Conservation (phyloP, 768 basidiomycete species). For the Phanerochaete sordida region DNA sequence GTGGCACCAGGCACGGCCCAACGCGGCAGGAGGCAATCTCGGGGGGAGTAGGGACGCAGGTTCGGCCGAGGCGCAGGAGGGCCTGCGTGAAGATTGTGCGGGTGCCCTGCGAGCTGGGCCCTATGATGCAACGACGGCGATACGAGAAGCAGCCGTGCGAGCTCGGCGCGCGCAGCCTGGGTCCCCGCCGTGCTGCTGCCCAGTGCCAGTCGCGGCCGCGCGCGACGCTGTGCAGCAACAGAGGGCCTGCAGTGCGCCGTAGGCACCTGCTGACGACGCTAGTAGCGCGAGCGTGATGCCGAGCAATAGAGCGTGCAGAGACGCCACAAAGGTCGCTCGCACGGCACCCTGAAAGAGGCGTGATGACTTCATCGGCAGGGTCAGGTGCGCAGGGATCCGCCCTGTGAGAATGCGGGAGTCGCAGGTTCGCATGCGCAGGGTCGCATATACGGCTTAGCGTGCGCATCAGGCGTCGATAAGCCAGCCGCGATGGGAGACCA, state of each 20-base stretch:
- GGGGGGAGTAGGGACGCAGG: not conserved
- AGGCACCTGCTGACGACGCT: too few species aligned
- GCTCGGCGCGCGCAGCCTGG: not conserved
- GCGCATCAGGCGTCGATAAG: not conserved
- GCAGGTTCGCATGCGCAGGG: not conserved
- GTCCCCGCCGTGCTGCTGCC: too few species aligned
- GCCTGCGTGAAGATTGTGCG: not conserved
- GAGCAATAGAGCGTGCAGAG: not conserved
- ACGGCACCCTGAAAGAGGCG: not conserved
- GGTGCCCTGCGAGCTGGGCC: not conserved
- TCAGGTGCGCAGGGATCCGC: not conserved
- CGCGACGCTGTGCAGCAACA: too few species aligned
- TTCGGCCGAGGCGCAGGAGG: not conserved
- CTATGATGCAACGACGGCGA: not conserved
- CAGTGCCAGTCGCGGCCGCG: too few species aligned
- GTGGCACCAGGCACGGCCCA: not conserved
- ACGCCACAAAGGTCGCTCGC: not conserved
- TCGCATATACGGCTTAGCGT: not conserved
- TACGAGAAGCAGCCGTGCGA: not conserved
- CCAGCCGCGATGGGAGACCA: not conserved
- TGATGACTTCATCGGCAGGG: not conserved
- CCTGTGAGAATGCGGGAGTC: not conserved
- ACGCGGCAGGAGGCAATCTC: not conserved
- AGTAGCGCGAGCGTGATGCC: not conserved
- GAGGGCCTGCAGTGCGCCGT: too few species aligned